Evolutionary conservation across 805 yeast species (phyloP).

Genomic region (Nakazawaea sp.): DNA sequence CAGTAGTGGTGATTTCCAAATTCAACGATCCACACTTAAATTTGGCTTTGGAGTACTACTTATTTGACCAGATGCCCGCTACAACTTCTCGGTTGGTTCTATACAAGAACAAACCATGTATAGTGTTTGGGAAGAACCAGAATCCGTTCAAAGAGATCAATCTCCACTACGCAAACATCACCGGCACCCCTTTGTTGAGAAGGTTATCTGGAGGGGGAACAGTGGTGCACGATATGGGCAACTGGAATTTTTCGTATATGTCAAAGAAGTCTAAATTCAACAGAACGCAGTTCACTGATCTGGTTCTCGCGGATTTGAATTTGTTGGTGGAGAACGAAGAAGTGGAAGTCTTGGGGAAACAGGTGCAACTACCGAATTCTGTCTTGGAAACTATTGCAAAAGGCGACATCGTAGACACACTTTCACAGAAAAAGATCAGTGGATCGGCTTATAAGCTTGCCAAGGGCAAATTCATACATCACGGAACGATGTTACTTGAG

Average conservation of each 20-base stretch:
- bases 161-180: constrained; percentile 40
- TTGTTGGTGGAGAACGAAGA: constrained; percentile 13
- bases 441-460: constrained; percentile 92
- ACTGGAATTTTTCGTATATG: constrained; percentile 79
- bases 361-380: constrained; percentile 14
- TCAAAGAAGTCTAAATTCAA: constrained; percentile 60
- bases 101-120: constrained; percentile 75
- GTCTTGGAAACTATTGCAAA: constrained; percentile 53
- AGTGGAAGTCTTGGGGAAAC: constrained; percentile 9
- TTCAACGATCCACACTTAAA: constrained; percentile 66
- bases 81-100: constrained; percentile 53
- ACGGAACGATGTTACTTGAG: constrained; percentile 86
- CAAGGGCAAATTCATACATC: constrained; percentile 80
- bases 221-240: constrained; percentile 90
- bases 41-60: constrained; percentile 73
- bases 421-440: constrained; percentile 54
- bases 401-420: constrained; percentile 65
- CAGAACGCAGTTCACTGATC: constrained; percentile 44
- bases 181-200: constrained; percentile 62
- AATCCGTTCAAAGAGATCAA: constrained; percentile 89
- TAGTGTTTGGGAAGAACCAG: constrained; percentile 95
- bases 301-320: constrained; percentile 35
- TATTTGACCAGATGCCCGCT: constrained; percentile 59
- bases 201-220: constrained; percentile 94
- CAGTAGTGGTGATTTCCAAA: constrained; percentile 52